Conservation (phyloP, 768 basidiomycete genomes). For the Russula olivacea region DNA sequence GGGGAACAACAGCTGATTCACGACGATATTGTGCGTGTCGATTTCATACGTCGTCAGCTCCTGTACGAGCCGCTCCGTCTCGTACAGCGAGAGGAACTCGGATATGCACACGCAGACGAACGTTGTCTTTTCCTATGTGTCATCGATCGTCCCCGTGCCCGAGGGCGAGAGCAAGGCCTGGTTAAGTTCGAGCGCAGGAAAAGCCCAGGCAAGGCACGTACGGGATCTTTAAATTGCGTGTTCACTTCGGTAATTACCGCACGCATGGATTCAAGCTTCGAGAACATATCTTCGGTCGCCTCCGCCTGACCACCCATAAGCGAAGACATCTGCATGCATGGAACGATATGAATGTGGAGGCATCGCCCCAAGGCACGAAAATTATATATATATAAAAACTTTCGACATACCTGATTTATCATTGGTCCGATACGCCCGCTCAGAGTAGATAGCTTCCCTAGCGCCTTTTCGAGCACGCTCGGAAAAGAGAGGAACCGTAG, state of each 20-base stretch:
- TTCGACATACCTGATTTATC: constrained; percentile 65
- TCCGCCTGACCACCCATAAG: constrained; percentile 94
- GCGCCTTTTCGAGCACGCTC: constrained; percentile 92
- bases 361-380: background rate
- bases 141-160: too few relatives aligned
- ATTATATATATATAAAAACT: too few relatives aligned
- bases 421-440: constrained; percentile 95
- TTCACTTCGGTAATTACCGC: constrained; percentile 97
- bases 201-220: constrained; percentile 36
- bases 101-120: constrained; percentile 99
- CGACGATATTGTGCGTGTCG: constrained; percentile 97
- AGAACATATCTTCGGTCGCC: constrained; percentile 97
- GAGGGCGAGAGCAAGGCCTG: too few relatives aligned
- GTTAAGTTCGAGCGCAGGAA: background rate
- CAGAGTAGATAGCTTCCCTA: constrained; percentile 90
- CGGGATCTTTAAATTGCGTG: constrained; percentile 98
- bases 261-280: constrained; percentile 95
- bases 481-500: constrained; percentile 99
- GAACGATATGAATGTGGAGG: background rate
- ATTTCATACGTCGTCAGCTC: constrained; percentile 92
- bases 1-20: constrained; percentile 95
- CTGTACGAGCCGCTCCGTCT: constrained; percentile 97
- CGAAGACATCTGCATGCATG: constrained; percentile 72
- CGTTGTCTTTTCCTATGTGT: constrained; percentile 85
- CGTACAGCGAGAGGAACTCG: constrained; percentile 95